phyloP scores from a whole-genome alignment of 139 green algal species.

The Cymbomonas tetramitiformis region DNA sequence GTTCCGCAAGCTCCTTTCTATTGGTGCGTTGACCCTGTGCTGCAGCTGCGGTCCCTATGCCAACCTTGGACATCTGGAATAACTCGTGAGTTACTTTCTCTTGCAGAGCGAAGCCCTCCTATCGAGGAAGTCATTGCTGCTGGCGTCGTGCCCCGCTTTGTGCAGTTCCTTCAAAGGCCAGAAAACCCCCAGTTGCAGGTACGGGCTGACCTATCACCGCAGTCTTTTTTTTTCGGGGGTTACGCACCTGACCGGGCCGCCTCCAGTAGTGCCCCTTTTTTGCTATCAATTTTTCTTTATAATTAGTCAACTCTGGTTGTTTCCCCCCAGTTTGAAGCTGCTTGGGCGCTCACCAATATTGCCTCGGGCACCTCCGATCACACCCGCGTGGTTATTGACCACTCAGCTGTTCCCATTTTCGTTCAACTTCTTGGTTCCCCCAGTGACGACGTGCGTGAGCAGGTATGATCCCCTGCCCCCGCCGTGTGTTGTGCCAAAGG shows the following conservation, averaged over 20 bases:
- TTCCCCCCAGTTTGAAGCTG: constrained; percentile 82
- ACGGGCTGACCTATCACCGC: neutral
- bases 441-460: constrained; percentile 88
- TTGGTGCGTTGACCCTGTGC: constrained; percentile 43
- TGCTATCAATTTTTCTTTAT: neutral
- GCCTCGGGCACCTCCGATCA: constrained; percentile 89
- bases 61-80: neutral
- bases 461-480: too few relatives aligned
- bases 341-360: constrained; percentile 97
- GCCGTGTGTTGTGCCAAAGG: neutral
- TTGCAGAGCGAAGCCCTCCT: constrained; percentile 79
- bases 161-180: constrained; percentile 78
- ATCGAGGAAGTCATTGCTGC: constrained; percentile 97
- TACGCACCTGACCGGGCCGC: too few relatives aligned
- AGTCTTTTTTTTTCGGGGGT: too few relatives aligned
- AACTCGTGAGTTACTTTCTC: neutral
- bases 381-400: constrained; percentile 91
- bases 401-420: constrained; percentile 90
- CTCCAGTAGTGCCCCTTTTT: too few relatives aligned
- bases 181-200: constrained; percentile 68
- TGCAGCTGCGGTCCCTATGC: neutral
- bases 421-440: constrained; percentile 78
- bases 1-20: constrained; percentile 97
- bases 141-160: constrained; percentile 85
- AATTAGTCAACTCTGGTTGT: constrained; percentile 5